Evolutionary conservation across 78 protist genomes (phyloP).

Genomic region (Kipferlia bialata): DNA sequence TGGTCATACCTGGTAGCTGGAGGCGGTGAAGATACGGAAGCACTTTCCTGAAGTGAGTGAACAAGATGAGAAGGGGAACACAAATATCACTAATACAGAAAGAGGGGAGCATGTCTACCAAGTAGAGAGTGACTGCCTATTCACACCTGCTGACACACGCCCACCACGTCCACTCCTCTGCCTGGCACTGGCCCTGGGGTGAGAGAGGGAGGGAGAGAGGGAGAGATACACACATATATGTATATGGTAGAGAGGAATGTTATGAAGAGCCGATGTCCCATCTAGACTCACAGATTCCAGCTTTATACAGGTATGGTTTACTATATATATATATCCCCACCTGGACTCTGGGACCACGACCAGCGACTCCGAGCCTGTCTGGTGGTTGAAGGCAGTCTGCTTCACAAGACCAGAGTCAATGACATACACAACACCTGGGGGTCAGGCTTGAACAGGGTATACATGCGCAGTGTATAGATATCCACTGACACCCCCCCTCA

Average conservation of each 20-base stretch:
- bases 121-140: slow-evolving; percentile 70
- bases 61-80: not conserved
- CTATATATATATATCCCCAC: not conserved
- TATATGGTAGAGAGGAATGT: too few species aligned
- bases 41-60: not conserved
- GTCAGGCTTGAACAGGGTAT: too few species aligned
- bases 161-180: slow-evolving; percentile 99
- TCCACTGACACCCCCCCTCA: too few species aligned
- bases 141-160: slow-evolving; percentile 92
- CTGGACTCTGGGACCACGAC: not conserved
- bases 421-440: slow-evolving; percentile 98
- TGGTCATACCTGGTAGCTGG: too few species aligned
- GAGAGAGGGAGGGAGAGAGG: too few species aligned
- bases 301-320: not conserved
- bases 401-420: slow-evolving; percentile 96
- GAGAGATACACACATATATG: too few species aligned
- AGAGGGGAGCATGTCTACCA: not conserved
- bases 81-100: slow-evolving; percentile 47
- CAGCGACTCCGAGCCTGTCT: not conserved
- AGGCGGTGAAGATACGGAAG: too few species aligned
- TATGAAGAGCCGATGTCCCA: too few species aligned
- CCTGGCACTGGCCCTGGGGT: slow-evolving; percentile 70
- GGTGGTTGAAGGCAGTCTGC: slow-evolving; percentile 56
- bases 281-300: not conserved
- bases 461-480: too few species aligned